Evolutionary conservation across 108 stramenopile species (phyloP).

Genomic region (Nitzschia palea): DNA sequence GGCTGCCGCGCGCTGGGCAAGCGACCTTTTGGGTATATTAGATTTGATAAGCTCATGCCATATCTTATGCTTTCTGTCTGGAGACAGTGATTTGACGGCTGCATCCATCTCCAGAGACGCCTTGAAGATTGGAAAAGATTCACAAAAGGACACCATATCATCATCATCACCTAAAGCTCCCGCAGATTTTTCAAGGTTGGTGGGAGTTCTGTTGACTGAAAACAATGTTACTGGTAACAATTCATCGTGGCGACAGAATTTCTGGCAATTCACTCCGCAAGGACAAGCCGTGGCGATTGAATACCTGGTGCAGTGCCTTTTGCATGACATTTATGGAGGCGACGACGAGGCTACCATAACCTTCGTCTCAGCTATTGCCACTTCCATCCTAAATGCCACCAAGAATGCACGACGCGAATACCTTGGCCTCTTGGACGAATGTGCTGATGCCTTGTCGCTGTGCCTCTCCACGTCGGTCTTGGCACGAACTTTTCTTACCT

Average conservation of each 20-base stretch:
- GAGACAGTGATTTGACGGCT: conserved; percentile 75
- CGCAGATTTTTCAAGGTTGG: conserved; percentile 55
- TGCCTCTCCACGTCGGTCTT: conserved; percentile 47
- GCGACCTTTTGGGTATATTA: conserved; percentile 53
- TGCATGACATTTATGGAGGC: conserved; percentile 68
- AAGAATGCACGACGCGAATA: conserved; percentile 17
- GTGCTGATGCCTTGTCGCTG: conserved; percentile 43
- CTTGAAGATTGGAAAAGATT: conserved; percentile 38
- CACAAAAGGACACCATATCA: neutral
- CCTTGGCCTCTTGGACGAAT: conserved; percentile 62
- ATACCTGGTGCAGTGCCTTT: conserved; percentile 57
- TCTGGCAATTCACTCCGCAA: conserved; percentile 49
- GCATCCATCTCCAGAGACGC: conserved; percentile 63
- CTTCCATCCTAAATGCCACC: conserved; percentile 29
- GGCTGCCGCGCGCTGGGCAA: conserved; percentile 73
- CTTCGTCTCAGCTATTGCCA: conserved; percentile 43
- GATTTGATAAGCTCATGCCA: conserved; percentile 64
- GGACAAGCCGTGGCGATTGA: conserved; percentile 65
- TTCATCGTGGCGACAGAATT: conserved; percentile 37
- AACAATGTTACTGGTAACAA: neutral
- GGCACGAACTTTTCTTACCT: conserved; percentile 39
- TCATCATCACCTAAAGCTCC: conserved; percentile 2
- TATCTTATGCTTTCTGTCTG: conserved; percentile 73
- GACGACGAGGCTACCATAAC: conserved; percentile 45
- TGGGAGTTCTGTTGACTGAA: conserved; percentile 37